These are phyloP conservation scores for Penicillium goetzii DNA, from an alignment of 495 filamentous ascomycete genomes.

Conservation along the genomic window DNA sequence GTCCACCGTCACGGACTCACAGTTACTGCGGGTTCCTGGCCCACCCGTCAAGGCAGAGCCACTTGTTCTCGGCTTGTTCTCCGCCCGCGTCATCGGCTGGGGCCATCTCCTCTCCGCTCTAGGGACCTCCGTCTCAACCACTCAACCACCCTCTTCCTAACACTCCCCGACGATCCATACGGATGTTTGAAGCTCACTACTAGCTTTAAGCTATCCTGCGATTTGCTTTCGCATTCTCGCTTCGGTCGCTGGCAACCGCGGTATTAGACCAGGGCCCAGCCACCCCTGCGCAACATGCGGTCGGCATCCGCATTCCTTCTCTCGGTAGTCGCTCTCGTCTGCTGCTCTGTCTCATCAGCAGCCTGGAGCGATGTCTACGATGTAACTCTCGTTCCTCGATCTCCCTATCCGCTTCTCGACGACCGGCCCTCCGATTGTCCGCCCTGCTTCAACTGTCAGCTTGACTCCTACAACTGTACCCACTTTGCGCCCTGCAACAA, in stretches of 20 bases:
- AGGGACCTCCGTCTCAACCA: constrained; percentile 14
- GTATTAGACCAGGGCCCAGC: constrained; percentile 15
- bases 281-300: constrained; percentile 37
- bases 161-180: neutral
- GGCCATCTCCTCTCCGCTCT: constrained; percentile 27
- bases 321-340: constrained; percentile 31
- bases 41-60: constrained; percentile 17
- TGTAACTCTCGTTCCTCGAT: constrained; percentile 33
- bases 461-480: constrained; percentile 85
- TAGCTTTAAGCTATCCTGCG: constrained; percentile 18
- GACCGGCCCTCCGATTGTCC: constrained; percentile 66
- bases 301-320: constrained; percentile 32
- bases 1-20: too few species aligned
- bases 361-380: constrained; percentile 43
- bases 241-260: constrained; percentile 15
- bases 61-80: constrained; percentile 37
- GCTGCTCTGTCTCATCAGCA: constrained; percentile 26
- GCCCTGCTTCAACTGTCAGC: constrained; percentile 93
- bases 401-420: constrained; percentile 53
- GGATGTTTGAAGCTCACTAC: constrained; percentile 12
- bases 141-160: constrained; percentile 8
- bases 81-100: constrained; percentile 48
- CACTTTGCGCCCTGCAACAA: constrained; percentile 86
- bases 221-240: constrained; percentile 18
- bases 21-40: constrained; percentile 2